Conservation (phyloP, 768 basidiomycete genomes). For the Coprinellus aureogranulatus region DNA sequence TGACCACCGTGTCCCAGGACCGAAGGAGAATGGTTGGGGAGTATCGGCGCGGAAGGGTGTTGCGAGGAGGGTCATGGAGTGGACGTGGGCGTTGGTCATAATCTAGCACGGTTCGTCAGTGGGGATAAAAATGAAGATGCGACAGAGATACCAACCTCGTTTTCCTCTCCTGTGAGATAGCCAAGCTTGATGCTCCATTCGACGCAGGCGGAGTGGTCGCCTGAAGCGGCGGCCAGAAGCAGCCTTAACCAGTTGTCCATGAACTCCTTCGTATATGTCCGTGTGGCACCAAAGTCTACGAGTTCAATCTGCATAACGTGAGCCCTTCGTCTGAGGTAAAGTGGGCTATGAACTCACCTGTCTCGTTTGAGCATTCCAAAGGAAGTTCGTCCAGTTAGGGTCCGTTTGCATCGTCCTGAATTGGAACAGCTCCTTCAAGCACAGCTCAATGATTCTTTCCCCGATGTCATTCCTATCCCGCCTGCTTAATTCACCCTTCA, state of each 20-base stretch:
- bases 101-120: constrained; percentile 37
- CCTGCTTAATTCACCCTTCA: constrained; percentile 45
- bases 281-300: constrained; percentile 95
- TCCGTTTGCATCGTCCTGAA: constrained; percentile 97
- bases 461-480: constrained; percentile 79
- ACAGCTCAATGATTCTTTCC: constrained; percentile 74
- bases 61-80: constrained; percentile 80
- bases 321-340: neutral
- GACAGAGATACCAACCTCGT: constrained; percentile 61
- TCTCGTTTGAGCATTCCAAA: constrained; percentile 71
- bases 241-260: constrained; percentile 85
- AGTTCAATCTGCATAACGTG: constrained; percentile 61
- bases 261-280: constrained; percentile 80
- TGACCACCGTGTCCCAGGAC: constrained; percentile 59
- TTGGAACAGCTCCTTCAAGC: constrained; percentile 84
- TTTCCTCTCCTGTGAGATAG: constrained; percentile 88
- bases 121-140: neutral
- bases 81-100: constrained; percentile 86
- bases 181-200: constrained; percentile 78
- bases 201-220: constrained; percentile 65
- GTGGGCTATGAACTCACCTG: constrained; percentile 41
- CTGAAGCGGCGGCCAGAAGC: constrained; percentile 73
- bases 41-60: constrained; percentile 74
- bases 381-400: constrained; percentile 97
- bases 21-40: constrained; percentile 78